phyloP scores from a whole-genome alignment of 371 early-diverging fungal genomes.

The Nematocida sp. region DNA sequence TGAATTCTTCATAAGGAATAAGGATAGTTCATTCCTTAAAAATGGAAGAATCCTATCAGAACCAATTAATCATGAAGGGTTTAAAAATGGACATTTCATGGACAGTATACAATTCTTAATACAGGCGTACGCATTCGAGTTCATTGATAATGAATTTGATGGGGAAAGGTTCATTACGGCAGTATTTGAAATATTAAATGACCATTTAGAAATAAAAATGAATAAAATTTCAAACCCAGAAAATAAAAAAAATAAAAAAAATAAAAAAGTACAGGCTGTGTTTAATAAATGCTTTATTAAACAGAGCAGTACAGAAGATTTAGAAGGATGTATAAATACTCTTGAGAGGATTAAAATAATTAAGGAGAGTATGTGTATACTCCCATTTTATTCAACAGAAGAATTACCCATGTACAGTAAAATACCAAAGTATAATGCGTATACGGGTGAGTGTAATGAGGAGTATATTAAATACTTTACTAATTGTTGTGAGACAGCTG shows the following conservation, averaged over 20 bases:
- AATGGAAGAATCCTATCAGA: neutral
- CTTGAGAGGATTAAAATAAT: neutral
- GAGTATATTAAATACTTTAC: neutral
- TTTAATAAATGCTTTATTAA: neutral
- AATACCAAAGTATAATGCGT: neutral
- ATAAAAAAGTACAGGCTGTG: neutral
- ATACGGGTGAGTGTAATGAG: neutral
- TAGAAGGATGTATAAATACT: neutral
- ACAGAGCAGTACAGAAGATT: neutral
- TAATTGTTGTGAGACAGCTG: neutral
- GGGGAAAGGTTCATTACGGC: neutral
- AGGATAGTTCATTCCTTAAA: neutral
- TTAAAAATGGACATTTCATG: neutral
- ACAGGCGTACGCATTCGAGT: neutral
- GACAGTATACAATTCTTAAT: neutral
- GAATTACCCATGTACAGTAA: neutral
- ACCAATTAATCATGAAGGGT: neutral
- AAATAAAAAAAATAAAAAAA: neutral
- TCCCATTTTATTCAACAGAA: neutral
- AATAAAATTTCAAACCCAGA: neutral
- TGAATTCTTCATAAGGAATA: neutral
- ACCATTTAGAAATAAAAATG: neutral
- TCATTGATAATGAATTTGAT: neutral
- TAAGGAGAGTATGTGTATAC: neutral
- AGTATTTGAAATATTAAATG: neutral